These are phyloP conservation scores for Talaromyces sp. DNA, from an alignment of 2,329 filamentous ascomycete genomes.

Conservation along the genomic window DNA sequence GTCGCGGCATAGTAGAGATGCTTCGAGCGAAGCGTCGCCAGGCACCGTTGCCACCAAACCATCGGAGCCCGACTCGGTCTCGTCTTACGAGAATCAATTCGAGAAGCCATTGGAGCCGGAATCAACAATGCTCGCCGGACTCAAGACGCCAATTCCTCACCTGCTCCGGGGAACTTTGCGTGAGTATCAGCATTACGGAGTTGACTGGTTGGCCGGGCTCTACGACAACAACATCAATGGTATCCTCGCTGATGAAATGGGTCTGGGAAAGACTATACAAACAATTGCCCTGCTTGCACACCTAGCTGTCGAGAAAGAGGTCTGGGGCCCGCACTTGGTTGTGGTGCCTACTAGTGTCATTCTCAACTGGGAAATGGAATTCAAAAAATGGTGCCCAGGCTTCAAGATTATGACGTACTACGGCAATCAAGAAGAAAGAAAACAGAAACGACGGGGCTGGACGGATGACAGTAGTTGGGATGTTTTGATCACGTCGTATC, in stretches of 20 bases:
- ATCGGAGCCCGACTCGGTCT: constrained; percentile 40
- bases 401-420: constrained; percentile 99
- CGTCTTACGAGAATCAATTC: constrained; percentile 30
- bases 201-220: constrained; percentile 92
- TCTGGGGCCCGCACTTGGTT: constrained; percentile 94
- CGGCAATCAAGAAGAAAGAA: constrained; percentile 85
- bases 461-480: constrained; percentile 92
- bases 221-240: constrained; percentile 92
- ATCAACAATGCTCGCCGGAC: constrained; percentile 33
- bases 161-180: constrained; percentile 81
- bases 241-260: constrained; percentile 97
- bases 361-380: constrained; percentile 99
- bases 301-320: constrained; percentile 78
- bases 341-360: constrained; percentile 98
- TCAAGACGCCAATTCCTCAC: constrained; percentile 70
- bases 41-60: constrained; percentile 38
- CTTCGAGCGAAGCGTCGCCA: constrained; percentile 38
- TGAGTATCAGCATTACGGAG: constrained; percentile 93
- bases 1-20: constrained; percentile 22
- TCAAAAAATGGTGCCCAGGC: constrained; percentile 95
- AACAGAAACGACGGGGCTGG: constrained; percentile 87
- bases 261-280: constrained; percentile 95
- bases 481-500: constrained; percentile 95
- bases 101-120: constrained; percentile 31
- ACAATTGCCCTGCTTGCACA: constrained; percentile 93